Percentiles rank a stretch among this genome's conserved stretches.
Conservation (phyloP, 1,139 yeast species). For the Tardiomyces blankii region DNA sequence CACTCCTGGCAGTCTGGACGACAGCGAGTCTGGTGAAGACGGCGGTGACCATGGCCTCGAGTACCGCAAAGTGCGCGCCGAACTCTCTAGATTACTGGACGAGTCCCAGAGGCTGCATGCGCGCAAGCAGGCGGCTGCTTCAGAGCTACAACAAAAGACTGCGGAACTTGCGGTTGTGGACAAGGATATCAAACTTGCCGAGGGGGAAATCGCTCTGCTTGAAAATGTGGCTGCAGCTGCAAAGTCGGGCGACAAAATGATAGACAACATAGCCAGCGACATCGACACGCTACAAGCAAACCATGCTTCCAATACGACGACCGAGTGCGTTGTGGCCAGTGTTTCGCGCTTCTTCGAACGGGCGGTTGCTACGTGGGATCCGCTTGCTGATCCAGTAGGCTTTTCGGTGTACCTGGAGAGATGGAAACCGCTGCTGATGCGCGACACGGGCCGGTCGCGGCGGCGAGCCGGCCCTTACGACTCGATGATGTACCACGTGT, state of each 20-base stretch:
- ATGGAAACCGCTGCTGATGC: constrained; percentile 16
- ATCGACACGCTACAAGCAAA: constrained; percentile 18
- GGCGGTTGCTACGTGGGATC: constrained; percentile 28
- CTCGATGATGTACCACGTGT: constrained; percentile 24
- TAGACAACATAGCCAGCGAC: constrained; percentile 6
- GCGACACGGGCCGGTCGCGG: not conserved
- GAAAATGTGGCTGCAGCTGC: no score
- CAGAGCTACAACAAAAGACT: constrained; percentile 2
- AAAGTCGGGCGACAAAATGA: not conserved
- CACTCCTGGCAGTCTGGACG: not conserved
- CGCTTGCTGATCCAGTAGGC: constrained; percentile 22
- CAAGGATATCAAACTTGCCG: no score
- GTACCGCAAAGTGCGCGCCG: not conserved
- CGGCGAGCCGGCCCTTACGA: constrained; percentile 19
- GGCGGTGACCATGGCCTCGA: constrained; percentile 2
- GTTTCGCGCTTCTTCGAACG: constrained; percentile 19
- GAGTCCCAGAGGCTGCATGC: constrained; percentile 3
- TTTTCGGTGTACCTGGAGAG: constrained; percentile 18
- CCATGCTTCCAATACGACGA: constrained; percentile 12
- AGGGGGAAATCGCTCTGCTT: no score
- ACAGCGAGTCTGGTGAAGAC: constrained; percentile 2
- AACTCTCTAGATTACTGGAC: constrained; percentile 6
- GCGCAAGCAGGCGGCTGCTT: not conserved
- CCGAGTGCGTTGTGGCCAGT: constrained; percentile 22
- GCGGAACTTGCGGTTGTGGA: no score